Conservation (phyloP, 1,284 basidiomycete species). For the Boletus sp. region DNA sequence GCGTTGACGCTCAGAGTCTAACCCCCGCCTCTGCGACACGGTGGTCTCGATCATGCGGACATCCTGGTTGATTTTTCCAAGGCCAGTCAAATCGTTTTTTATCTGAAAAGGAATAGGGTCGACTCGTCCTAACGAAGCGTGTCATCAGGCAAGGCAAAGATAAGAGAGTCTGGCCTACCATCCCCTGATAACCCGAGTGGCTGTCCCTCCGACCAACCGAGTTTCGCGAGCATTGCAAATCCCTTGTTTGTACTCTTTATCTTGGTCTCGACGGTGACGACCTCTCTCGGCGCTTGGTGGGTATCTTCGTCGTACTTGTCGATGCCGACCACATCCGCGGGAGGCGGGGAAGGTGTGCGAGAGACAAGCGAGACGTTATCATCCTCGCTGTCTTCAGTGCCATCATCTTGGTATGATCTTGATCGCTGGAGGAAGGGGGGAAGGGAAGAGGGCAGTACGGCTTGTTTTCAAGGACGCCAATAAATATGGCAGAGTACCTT, state of each 20-base stretch:
- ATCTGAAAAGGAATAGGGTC: conserved; percentile 79
- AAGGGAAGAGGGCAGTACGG: conserved; percentile 51
- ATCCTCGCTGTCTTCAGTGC: conserved; percentile 47
- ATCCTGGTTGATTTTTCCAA: conserved; percentile 76
- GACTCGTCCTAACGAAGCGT: conserved; percentile 55
- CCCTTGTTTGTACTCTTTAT: conserved; percentile 76
- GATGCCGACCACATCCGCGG: conserved; percentile 50
- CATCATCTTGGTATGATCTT: conserved; percentile 39
- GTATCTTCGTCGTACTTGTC: conserved; percentile 71
- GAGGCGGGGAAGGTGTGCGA: conserved; percentile 62
- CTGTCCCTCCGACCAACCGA: conserved; percentile 78
- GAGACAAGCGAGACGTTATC: conserved; percentile 71
- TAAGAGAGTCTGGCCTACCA: conserved; percentile 41
- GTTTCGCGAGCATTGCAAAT: conserved; percentile 72
- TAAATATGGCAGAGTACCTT: conserved; percentile 70
- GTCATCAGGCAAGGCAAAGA: neutral
- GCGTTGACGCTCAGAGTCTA: conserved; percentile 75
- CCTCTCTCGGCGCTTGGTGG: conserved; percentile 50
- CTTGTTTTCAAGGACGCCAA: conserved; percentile 38
- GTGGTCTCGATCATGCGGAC: conserved; percentile 78
- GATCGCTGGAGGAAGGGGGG: conserved; percentile 56
- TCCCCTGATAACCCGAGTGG: conserved; percentile 73
- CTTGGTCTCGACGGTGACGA: conserved; percentile 75
- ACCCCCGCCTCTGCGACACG: conserved; percentile 70
- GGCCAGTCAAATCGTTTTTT: conserved; percentile 71